phyloP scores from a whole-genome alignment of 1,139 yeast genomes.

The Waltiozyma sp. region DNA sequence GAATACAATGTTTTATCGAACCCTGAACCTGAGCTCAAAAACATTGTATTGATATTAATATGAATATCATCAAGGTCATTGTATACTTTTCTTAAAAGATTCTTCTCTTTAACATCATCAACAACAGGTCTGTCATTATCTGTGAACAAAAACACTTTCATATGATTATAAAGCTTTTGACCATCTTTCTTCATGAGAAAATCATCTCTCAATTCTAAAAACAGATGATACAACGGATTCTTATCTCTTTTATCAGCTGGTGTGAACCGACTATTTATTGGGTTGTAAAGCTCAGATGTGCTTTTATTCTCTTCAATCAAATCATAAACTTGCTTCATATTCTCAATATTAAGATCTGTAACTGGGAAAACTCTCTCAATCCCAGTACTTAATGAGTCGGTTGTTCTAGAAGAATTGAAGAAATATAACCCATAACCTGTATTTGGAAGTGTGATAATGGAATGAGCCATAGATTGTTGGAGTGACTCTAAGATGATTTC shows the following conservation, averaged over 20 bases:
- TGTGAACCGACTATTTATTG: conserved; percentile 13
- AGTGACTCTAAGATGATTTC: conserved; percentile 43
- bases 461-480: conserved; percentile 42
- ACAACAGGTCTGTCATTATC: conserved; percentile 45
- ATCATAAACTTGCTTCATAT: conserved; percentile 29
- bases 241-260: conserved; percentile 12
- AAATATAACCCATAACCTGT: conserved; percentile 62
- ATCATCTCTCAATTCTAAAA: conserved; percentile 27
- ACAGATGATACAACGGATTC: conserved; percentile 21
- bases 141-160: conserved; percentile 44
- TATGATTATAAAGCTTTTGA: conserved; percentile 27
- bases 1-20: conserved; percentile 48
- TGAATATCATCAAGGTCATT: conserved; percentile 44
- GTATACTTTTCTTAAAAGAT: conserved; percentile 44
- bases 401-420: conserved; percentile 31
- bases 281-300: conserved; percentile 4
- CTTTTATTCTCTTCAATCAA: conserved; percentile 22
- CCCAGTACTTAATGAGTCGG: conserved; percentile 20
- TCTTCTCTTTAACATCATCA: conserved; percentile 23
- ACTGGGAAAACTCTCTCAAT: conserved; percentile 27
- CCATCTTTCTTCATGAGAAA: conserved; percentile 21
- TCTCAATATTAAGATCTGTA: conserved; percentile 27
- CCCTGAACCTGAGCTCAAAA: conserved; percentile 30
- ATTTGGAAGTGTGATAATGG: conserved; percentile 46
- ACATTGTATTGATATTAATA: conserved; percentile 53